Conservation (phyloP, 148 eudicot species). For the Chenopodium album region DNA sequence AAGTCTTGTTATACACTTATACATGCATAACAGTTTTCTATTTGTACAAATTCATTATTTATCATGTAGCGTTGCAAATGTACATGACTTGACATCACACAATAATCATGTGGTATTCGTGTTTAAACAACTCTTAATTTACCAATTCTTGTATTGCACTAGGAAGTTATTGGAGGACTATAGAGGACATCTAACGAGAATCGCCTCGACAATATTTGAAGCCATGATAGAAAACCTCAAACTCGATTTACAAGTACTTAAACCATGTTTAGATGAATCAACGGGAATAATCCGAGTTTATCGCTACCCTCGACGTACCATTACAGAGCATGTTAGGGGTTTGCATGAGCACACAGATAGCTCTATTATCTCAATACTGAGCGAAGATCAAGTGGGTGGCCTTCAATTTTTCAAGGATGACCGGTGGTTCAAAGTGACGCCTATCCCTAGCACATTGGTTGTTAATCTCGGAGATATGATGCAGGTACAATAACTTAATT, state of each 20-base stretch:
- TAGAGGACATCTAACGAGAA: slow-evolving; percentile 42
- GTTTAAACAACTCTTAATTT: background rate
- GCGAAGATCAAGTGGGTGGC: slow-evolving; percentile 70
- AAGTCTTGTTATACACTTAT: too few relatives aligned
- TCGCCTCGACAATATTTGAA: slow-evolving; percentile 43
- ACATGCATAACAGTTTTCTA: too few relatives aligned
- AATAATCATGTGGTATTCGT: too few relatives aligned
- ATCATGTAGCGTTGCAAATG: too few relatives aligned
- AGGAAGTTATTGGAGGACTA: slow-evolving; percentile 59
- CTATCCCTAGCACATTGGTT: slow-evolving; percentile 50
- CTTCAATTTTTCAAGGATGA: slow-evolving; percentile 51
- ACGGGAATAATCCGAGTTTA: slow-evolving; percentile 53
- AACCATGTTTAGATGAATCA: slow-evolving; percentile 42
- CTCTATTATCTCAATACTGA: slow-evolving; percentile 56
- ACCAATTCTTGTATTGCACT: background rate
- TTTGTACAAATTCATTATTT: too few relatives aligned
- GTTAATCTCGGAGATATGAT: slow-evolving; percentile 77
- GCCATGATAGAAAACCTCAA: slow-evolving; percentile 39
- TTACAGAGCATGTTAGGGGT: slow-evolving; percentile 39
- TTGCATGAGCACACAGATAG: slow-evolving; percentile 73
- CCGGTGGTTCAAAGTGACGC: slow-evolving; percentile 51
- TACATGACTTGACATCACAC: too few relatives aligned
- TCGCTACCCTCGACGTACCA: slow-evolving; percentile 42
- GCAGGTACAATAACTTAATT: slow-evolving; percentile 44
- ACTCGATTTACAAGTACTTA: slow-evolving; percentile 15